Conservation (phyloP, 345 rosid species). For the Melaleuca quinquenervia region DNA sequence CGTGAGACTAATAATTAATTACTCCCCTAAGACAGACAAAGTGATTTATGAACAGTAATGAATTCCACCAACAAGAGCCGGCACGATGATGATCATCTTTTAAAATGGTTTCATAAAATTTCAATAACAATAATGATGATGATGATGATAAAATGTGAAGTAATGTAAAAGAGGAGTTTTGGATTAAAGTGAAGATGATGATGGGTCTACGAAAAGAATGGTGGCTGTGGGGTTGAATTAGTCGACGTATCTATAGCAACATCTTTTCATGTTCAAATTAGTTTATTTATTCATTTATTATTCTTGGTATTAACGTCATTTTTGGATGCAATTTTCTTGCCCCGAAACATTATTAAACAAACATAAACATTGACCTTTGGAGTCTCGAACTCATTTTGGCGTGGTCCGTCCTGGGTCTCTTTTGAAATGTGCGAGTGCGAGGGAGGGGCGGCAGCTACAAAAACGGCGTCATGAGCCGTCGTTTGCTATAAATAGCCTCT, state of each 20-base stretch:
- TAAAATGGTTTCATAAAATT: too few relatives aligned
- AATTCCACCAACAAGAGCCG: not conserved
- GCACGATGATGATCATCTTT: not conserved
- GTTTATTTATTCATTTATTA: not conserved
- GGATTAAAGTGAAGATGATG: not conserved
- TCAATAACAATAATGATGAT: too few relatives aligned
- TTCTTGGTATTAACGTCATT: not conserved
- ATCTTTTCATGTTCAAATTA: not conserved
- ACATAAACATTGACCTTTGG: not conserved
- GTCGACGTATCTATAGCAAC: not conserved
- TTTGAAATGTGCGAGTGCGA: not conserved
- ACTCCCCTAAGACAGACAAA: not conserved
- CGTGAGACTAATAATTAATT: not conserved
- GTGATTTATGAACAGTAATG: not conserved
- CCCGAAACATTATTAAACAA: not conserved
- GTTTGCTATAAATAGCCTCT: constrained; percentile 16
- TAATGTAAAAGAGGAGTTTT: not conserved
- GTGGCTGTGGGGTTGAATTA: not conserved
- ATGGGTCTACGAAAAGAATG: not conserved
- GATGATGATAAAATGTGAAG: too few relatives aligned
- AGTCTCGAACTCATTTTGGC: not conserved
- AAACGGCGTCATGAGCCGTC: constrained; percentile 45
- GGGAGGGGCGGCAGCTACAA: not conserved
- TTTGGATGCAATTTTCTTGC: not conserved
- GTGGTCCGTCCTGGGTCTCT: not conserved